Percentiles rank a stretch among this genome's conserved stretches.
These are phyloP conservation scores for Teunomyces stri DNA, from an alignment of 805 yeast genomes.

Conservation along the genomic window DNA sequence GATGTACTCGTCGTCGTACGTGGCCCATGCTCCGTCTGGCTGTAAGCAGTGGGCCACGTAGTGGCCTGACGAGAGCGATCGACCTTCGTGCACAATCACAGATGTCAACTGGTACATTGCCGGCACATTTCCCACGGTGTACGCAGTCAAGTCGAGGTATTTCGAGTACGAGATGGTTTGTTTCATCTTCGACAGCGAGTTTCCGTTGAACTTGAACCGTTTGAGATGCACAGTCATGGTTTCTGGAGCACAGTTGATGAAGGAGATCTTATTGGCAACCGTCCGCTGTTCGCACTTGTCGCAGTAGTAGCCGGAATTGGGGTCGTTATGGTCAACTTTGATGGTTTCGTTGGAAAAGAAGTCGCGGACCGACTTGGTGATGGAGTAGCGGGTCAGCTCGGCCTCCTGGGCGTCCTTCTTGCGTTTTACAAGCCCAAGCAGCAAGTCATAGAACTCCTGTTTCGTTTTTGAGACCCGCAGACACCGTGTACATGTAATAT, in stretches of 20 bases:
- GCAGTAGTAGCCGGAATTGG: conserved; percentile 75
- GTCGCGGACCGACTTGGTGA: conserved; percentile 73
- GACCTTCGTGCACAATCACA: conserved; percentile 91
- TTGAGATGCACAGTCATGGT: conserved; percentile 83
- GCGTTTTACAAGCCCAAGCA: conserved; percentile 66
- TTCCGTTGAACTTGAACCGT: conserved; percentile 84
- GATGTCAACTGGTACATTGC: conserved; percentile 68
- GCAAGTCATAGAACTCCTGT: conserved; percentile 91
- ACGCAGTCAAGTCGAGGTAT: conserved; percentile 68
- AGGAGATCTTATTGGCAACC: conserved; percentile 70
- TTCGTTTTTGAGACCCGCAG: conserved; percentile 80
- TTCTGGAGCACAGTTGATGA: conserved; percentile 83
- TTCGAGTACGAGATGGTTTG: conserved; percentile 82
- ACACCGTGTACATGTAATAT: conserved; percentile 80
- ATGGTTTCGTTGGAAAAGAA: conserved; percentile 83
- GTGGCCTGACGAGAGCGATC: conserved; percentile 90
- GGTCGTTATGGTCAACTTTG: conserved; percentile 61
- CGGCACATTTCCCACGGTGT: conserved; percentile 30
- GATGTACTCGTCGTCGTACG: conserved; percentile 90
- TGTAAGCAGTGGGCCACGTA: conserved; percentile 88
- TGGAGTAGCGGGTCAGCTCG: conserved; percentile 45
- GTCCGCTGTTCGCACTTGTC: conserved; percentile 79
- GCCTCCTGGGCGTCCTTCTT: conserved; percentile 15
- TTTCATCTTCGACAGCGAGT: conserved; percentile 78
- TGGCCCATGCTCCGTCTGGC: conserved; percentile 90